These are phyloP conservation scores for Orbilia oligospora DNA, from an alignment of 2,329 filamentous ascomycete species.

Conservation along the genomic window DNA sequence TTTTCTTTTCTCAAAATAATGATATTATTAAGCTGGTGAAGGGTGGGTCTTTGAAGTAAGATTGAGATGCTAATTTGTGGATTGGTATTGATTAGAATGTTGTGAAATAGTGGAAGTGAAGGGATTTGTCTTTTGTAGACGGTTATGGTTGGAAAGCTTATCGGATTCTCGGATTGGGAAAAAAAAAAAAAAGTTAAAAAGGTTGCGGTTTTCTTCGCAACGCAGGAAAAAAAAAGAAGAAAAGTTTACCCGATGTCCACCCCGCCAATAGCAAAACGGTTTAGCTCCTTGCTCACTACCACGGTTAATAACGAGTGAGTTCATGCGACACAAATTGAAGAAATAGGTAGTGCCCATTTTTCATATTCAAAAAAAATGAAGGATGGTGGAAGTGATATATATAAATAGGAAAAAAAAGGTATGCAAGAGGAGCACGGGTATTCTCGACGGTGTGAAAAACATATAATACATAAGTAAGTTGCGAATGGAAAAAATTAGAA, in stretches of 20 bases:
- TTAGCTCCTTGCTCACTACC: not conserved
- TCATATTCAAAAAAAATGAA: slow-evolving; percentile 19
- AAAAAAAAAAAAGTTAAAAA: no score
- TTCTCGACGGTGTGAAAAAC: slow-evolving; percentile 6
- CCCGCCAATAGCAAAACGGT: not conserved
- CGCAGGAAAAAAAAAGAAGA: slow-evolving; percentile 27
- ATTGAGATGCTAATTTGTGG: no score
- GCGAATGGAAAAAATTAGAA: not conserved
- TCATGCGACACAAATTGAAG: no score
- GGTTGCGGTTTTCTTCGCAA: slow-evolving; percentile 19
- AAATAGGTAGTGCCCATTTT: slow-evolving; percentile 25
- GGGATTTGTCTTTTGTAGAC: not conserved
- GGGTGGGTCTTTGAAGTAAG: no score
- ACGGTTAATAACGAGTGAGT: no score
- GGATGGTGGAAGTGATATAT: slow-evolving; percentile 2
- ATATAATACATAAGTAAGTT: slow-evolving; percentile 30
- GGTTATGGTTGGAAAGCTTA: slow-evolving; percentile 26
- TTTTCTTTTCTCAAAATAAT: no score
- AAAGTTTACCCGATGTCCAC: not conserved
- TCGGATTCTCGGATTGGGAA: slow-evolving; percentile 26
- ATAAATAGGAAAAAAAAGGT: not conserved
- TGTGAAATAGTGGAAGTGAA: not conserved
- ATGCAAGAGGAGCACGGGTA: slow-evolving; percentile 24
- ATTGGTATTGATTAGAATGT: not conserved
- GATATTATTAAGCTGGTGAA: no score